Conservation (phyloP, 345 rosid species). For the Ceriops tagal region DNA sequence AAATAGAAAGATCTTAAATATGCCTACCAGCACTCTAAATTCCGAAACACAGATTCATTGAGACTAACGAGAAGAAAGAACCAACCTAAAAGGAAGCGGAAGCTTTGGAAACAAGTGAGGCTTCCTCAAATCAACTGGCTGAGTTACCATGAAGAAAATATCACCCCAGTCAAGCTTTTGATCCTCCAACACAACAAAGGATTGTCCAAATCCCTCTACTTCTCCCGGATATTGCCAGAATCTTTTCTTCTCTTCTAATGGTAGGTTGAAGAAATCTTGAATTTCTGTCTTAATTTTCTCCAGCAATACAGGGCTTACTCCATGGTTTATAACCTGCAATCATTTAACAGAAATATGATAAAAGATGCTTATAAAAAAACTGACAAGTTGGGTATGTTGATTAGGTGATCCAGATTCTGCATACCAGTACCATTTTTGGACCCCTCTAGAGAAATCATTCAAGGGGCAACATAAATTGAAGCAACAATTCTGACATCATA, state of each 20-base stretch:
- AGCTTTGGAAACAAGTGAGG: conserved; percentile 26
- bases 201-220: conserved; percentile 32
- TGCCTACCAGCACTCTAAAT: neutral
- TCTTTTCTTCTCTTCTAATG: conserved; percentile 29
- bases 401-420: no score
- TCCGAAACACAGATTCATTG: neutral
- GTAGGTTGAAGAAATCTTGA: conserved; percentile 28
- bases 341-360: neutral
- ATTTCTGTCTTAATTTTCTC: conserved; percentile 10
- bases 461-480: no score
- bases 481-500: no score
- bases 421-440: no score
- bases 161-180: conserved; percentile 35
- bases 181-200: conserved; percentile 25
- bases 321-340: conserved; percentile 15
- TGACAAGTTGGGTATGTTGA: no score
- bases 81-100: conserved; percentile 26
- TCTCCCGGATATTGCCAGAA: conserved; percentile 27
- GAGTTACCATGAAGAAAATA: conserved; percentile 24
- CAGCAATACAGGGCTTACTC: conserved; percentile 7
- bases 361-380: no score
- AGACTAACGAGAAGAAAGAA: neutral
- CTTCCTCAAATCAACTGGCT: conserved; percentile 22
- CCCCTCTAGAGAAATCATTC: no score
- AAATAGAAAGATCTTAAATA: neutral